These are phyloP conservation scores for Dryadomyces sulphureus DNA, from an alignment of 2,329 filamentous ascomycete species.

Conservation along the genomic window DNA sequence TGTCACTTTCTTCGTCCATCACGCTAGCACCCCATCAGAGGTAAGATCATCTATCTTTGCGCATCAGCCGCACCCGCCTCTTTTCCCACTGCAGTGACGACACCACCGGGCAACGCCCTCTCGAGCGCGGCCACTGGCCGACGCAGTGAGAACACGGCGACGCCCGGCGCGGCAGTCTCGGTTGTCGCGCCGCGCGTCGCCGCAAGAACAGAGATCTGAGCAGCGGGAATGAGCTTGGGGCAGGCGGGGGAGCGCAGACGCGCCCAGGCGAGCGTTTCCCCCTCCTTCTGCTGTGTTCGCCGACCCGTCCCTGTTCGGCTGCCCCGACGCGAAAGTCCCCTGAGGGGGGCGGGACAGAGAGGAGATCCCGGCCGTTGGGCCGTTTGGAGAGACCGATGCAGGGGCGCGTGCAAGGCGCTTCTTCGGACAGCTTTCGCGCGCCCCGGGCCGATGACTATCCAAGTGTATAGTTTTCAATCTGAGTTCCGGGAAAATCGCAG, in stretches of 20 bases:
- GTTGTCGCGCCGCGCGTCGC: background rate
- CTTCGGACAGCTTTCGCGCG: background rate
- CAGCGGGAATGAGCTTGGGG: conserved; percentile 8
- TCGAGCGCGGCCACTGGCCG: background rate
- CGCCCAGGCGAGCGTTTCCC: background rate
- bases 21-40: too few species aligned
- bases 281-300: background rate
- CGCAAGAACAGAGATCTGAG: conserved; percentile 22
- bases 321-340: too few species aligned
- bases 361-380: background rate
- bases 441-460: conserved; percentile 13
- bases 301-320: background rate
- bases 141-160: background rate
- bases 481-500: conserved; percentile 15
- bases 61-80: too few species aligned
- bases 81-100: background rate
- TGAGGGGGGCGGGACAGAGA: conserved; percentile 3
- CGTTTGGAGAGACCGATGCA: background rate
- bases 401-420: background rate
- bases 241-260: background rate
- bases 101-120: background rate
- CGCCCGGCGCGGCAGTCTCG: background rate
- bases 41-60: background rate
- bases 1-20: background rate
- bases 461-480: conserved; percentile 24